Conservation (phyloP, 1,284 basidiomycete species). For the Vanrija pseudolonga region DNA sequence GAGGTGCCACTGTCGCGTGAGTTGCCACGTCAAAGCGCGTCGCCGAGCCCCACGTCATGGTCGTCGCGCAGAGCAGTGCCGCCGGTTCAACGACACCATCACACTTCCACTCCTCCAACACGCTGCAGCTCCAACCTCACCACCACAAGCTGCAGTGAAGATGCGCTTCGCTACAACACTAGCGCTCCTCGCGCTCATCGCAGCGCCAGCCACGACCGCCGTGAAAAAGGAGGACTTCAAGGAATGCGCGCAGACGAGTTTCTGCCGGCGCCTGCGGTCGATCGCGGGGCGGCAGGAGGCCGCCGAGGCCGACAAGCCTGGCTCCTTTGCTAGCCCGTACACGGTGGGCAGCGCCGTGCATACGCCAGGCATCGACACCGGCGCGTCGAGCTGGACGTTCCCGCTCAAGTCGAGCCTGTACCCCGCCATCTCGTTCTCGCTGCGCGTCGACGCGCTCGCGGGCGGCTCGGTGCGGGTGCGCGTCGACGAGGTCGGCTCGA, state of each 20-base stretch:
- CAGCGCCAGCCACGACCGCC: slow-evolving; percentile 21
- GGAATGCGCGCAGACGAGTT: slow-evolving; percentile 80
- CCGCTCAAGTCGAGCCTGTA: slow-evolving; percentile 72
- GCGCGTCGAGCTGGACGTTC: slow-evolving; percentile 54
- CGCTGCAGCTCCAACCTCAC: no score
- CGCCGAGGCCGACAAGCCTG: slow-evolving; percentile 34
- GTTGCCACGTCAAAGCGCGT: no score
- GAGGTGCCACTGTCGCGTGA: no score
- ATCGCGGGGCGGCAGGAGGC: slow-evolving; percentile 65
- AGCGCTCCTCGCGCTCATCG: slow-evolving; percentile 4
- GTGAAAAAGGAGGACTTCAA: slow-evolving; percentile 76
- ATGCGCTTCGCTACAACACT: slow-evolving; percentile 4
- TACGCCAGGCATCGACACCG: slow-evolving; percentile 49
- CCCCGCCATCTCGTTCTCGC: slow-evolving; percentile 71
- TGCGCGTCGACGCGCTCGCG: slow-evolving; percentile 74
- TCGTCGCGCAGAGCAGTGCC: no score
- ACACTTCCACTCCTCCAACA: no score
- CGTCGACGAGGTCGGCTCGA: slow-evolving; percentile 75
- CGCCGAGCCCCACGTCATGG: no score
- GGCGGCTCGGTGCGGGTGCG: slow-evolving; percentile 66
- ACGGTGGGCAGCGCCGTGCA: slow-evolving; percentile 60
- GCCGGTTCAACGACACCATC: no score
- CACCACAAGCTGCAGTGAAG: neutral
- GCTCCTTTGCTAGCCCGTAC: slow-evolving; percentile 77
- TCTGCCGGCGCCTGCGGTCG: slow-evolving; percentile 81